Conservation (phyloP, 768 basidiomycete species). For the Boletus tylopilopsis region DNA sequence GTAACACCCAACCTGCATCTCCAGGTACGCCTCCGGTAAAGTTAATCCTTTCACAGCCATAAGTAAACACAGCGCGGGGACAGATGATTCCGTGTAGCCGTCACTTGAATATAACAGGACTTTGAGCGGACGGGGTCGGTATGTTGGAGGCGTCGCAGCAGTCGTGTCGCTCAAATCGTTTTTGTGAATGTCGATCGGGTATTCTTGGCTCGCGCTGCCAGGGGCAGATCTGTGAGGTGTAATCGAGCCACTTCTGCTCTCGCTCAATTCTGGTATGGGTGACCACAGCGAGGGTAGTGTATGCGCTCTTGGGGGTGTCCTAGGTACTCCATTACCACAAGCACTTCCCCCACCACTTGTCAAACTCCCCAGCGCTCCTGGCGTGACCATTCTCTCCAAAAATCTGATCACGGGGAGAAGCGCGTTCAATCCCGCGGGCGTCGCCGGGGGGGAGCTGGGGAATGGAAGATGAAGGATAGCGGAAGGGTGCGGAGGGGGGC, state of each 20-base stretch:
- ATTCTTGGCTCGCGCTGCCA: constrained; percentile 11
- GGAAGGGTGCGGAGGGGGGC: constrained; percentile 70
- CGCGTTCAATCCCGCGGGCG: constrained; percentile 48
- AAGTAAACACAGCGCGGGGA: constrained; percentile 80
- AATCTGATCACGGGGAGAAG: constrained; percentile 65
- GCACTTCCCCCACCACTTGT: constrained; percentile 4
- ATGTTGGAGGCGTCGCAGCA: constrained; percentile 18
- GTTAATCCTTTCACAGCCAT: constrained; percentile 69
- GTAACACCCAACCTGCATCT: constrained; percentile 56
- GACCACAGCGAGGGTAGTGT: constrained; percentile 16
- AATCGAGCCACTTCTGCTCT: constrained; percentile 18
- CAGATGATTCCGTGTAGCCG: constrained; percentile 90
- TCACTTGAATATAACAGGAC: constrained; percentile 80
- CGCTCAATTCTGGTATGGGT: constrained; percentile 14
- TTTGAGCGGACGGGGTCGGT: constrained; percentile 61
- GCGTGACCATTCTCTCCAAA: constrained; percentile 61
- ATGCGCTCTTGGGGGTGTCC: constrained; percentile 8
- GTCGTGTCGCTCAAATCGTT: constrained; percentile 9
- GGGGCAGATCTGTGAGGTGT: constrained; percentile 9
- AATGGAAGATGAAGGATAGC: constrained; percentile 73
- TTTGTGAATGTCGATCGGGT: constrained; percentile 11
- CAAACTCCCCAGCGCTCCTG: constrained; percentile 29
- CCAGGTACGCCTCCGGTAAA: constrained; percentile 89
- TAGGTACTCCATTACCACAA: constrained; percentile 3
- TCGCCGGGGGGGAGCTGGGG: constrained; percentile 62